Conservation (phyloP, 2,329 filamentous ascomycete genomes). For the Penicillium sp. region DNA sequence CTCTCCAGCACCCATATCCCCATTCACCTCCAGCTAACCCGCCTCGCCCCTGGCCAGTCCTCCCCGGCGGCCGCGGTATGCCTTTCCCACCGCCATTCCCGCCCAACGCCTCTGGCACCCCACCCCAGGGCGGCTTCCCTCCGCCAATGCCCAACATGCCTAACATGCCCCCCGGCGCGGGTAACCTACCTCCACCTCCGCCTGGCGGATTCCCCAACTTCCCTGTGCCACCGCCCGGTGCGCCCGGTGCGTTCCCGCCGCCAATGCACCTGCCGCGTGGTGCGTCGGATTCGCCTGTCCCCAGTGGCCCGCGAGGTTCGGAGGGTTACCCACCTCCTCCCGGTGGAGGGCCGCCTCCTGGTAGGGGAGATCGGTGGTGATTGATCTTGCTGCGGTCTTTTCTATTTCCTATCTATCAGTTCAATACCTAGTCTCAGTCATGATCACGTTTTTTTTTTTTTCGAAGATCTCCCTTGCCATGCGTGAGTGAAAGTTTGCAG, state of each 20-base stretch:
- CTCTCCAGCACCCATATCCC: not conserved
- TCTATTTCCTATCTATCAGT: constrained; percentile 1
- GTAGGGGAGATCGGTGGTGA: constrained; percentile 35
- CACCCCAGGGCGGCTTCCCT: constrained; percentile 3
- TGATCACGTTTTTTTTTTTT: constrained; percentile 9
- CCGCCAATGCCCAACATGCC: constrained; percentile 25
- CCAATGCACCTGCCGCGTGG: constrained; percentile 33
- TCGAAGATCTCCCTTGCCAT: not conserved
- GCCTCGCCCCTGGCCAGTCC: constrained; percentile 44
- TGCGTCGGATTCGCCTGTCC: constrained; percentile 27
- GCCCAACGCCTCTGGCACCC: constrained; percentile 34
- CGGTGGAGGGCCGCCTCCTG: constrained; percentile 32
- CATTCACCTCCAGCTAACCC: constrained; percentile 13
- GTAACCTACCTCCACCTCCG: constrained; percentile 49
- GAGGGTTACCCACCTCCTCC: constrained; percentile 35
- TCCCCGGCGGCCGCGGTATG: constrained; percentile 58
- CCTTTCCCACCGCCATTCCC: constrained; percentile 54
- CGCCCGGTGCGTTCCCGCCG: constrained; percentile 43
- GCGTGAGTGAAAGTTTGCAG: not conserved
- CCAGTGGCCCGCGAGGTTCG: constrained; percentile 31
- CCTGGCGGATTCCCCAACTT: constrained; percentile 39
- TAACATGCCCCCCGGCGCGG: constrained; percentile 45
- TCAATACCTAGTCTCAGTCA: constrained; percentile 7
- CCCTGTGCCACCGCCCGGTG: constrained; percentile 29
- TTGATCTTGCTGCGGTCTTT: constrained; percentile 9